Conservation (phyloP, 2,329 filamentous ascomycete genomes). For the Karstenula rhodostoma region DNA sequence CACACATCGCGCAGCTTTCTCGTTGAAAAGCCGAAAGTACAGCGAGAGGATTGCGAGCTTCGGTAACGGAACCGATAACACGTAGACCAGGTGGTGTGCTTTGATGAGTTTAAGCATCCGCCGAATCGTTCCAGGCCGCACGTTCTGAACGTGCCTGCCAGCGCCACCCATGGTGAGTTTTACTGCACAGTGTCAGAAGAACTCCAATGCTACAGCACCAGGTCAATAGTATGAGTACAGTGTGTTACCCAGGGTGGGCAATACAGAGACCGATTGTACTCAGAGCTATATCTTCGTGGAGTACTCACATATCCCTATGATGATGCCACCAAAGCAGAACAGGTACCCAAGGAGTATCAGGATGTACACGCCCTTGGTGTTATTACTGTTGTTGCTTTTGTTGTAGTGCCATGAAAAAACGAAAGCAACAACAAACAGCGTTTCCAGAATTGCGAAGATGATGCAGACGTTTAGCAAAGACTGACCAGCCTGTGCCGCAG, state of each 20-base stretch:
- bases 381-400: slow-evolving; percentile 19
- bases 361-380: slow-evolving; percentile 18
- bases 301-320: slow-evolving; percentile 28
- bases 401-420: slow-evolving; percentile 31
- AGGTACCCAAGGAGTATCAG: slow-evolving; percentile 26
- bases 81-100: slow-evolving; percentile 28
- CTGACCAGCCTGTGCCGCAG: slow-evolving; percentile 15
- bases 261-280: too few species aligned
- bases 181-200: slow-evolving; percentile 21
- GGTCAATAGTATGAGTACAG: too few species aligned
- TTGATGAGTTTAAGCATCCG: slow-evolving; percentile 26
- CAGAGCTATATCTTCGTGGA: background rate
- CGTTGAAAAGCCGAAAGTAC: slow-evolving; percentile 29
- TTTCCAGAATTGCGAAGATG: slow-evolving; percentile 29
- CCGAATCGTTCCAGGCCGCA: slow-evolving; percentile 20
- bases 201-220: too few species aligned
- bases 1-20: slow-evolving; percentile 13
- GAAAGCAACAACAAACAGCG: slow-evolving; percentile 28
- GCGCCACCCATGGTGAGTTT: slow-evolving; percentile 28
- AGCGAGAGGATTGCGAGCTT: slow-evolving; percentile 31
- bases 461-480: slow-evolving; percentile 31
- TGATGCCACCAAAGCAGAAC: slow-evolving; percentile 27
- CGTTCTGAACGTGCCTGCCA: slow-evolving; percentile 22
- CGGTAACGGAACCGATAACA: slow-evolving; percentile 26
- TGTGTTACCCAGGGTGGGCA: too few species aligned